phyloP scores from a whole-genome alignment of 139 green algal genomes.

The Tetraselmis striata region DNA sequence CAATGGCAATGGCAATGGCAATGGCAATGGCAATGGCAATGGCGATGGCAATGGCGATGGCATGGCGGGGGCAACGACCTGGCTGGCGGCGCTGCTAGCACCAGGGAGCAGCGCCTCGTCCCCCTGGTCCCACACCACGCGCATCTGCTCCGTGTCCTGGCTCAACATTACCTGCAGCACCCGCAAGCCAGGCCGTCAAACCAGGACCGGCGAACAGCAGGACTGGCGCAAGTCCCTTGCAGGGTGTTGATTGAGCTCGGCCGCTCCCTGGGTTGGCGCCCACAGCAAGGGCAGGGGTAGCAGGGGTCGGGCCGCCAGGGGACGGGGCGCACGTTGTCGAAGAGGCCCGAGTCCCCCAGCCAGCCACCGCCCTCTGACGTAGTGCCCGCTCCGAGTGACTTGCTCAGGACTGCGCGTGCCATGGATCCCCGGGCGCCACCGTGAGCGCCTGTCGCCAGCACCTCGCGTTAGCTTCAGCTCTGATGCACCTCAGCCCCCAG shows the following conservation, averaged over 20 bases:
- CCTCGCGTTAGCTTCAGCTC: no score
- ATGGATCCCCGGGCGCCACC: no score
- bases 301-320: not conserved
- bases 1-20: no score
- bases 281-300: not conserved
- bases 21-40: no score
- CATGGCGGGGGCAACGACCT: not conserved
- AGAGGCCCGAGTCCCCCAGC: not conserved
- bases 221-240: no score
- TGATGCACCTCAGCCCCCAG: no score
- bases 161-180: not conserved
- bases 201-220: not conserved
- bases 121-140: not conserved
- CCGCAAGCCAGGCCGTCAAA: not conserved
- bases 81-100: not conserved
- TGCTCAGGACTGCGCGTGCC: not conserved
- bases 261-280: not conserved
- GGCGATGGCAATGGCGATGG: no score
- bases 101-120: not conserved
- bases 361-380: no score
- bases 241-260: no score
- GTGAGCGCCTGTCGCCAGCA: no score
- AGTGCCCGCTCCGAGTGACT: not conserved
- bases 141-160: not conserved
- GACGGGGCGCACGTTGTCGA: not conserved